Conservation (phyloP, 768 basidiomycete species). For the Pulveroboletus frians region DNA sequence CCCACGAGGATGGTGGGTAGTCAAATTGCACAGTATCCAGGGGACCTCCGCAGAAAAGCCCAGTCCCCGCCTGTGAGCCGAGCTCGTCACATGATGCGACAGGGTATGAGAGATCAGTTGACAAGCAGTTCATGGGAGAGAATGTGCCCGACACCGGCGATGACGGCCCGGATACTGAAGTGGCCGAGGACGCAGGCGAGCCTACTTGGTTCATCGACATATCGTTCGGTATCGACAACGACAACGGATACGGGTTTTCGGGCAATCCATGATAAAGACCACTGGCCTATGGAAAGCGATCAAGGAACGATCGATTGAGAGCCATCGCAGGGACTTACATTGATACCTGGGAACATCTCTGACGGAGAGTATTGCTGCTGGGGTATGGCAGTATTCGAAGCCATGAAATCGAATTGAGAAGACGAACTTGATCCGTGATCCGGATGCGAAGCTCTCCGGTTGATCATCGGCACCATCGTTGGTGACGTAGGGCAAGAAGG, state of each 20-base stretch:
- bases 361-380: constrained; percentile 34
- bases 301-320: constrained; percentile 4
- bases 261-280: constrained; percentile 50
- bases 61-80: constrained; percentile 8
- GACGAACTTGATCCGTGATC: constrained; percentile 40
- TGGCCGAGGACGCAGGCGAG: constrained; percentile 47
- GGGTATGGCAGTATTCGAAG: constrained; percentile 40
- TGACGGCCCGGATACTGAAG: constrained; percentile 45
- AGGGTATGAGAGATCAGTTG: constrained; percentile 22
- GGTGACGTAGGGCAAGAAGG: constrained; percentile 65
- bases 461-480: constrained; percentile 50
- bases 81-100: constrained; percentile 13
- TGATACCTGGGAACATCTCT: constrained; percentile 27
- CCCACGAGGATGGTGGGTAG: constrained; percentile 32
- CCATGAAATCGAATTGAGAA: constrained; percentile 53
- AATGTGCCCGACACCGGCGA: constrained; percentile 48
- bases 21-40: constrained; percentile 26
- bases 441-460: constrained; percentile 51
- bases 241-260: constrained; percentile 40
- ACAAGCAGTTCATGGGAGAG: constrained; percentile 35
- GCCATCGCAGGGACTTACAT: constrained; percentile 35
- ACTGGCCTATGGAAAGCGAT: constrained; percentile 34
- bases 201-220: constrained; percentile 38
- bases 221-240: constrained; percentile 40
- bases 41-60: constrained; percentile 17